Evolutionary conservation across 2,329 filamentous ascomycete species (phyloP), one percentile per base, ranked within the genome.

Genomic region (Pseudopithomyces chartarum): DNA sequence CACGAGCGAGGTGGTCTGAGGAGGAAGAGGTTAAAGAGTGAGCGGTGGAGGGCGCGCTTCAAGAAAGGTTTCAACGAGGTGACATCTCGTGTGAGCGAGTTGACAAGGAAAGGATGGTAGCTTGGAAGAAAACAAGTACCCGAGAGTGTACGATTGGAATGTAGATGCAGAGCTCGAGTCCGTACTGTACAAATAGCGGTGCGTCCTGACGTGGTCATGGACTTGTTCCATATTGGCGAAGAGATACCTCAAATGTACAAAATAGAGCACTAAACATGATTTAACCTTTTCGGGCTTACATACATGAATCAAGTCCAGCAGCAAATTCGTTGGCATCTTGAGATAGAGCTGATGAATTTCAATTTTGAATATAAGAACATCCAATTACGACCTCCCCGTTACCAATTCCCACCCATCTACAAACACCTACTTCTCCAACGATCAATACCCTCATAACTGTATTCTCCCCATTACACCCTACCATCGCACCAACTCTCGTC

Each of bases 21-120:
- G 84, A 83, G 88, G 76, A 96, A 95, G 85, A 84, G 91, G 67
- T 76, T 92, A 64, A 81, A 79, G 73, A 87, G 85, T 57, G 81
- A 88, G 80, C 81, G 90, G 59, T 92, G 90, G 88, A 82, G 85
- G 73, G 78, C 64, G 61, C 84, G 85, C 57, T 95, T 94, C 77
- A 87, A 85, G 80, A 73, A 74, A 32, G 88, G 87, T 3, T 93
- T 95, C 76, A 82, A 80, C 73, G 82, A 83, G 5, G 85, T 86
- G 11, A 84, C 91, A 7, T 72, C 67, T 39, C 81, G 90, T 63
- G 90, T 92, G 6, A 80, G 84, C 69, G 84, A 90, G 73, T 80
- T 96, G 78, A 89, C 85, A 65, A 85, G 80, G 71, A 90, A 95
- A 77, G 91, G 91, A 2, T 95, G 92, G 91, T 96, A 80, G 22